Conservation (phyloP, 73 alveolate genomes). For the Uronychia setigera region DNA sequence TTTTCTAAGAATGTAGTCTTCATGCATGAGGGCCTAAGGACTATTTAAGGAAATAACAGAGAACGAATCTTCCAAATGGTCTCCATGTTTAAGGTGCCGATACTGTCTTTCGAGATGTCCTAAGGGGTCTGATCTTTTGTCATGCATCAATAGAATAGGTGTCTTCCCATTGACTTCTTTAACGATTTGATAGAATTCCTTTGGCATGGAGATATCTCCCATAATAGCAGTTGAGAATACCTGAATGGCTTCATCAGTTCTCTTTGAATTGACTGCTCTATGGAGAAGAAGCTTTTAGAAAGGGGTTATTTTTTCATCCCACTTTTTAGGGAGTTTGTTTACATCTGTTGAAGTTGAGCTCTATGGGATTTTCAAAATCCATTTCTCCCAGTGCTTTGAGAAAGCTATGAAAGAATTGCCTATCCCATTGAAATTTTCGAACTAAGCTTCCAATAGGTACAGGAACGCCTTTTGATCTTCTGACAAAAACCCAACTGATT, state of each 20-base stretch:
- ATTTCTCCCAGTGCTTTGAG: slow-evolving; percentile 67
- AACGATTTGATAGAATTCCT: background rate
- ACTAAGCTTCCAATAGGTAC: slow-evolving; percentile 64
- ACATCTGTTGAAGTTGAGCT: slow-evolving; percentile 76
- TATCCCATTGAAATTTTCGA: slow-evolving; percentile 83
- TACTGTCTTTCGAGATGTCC: slow-evolving; percentile 72
- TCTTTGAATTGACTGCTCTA: slow-evolving; percentile 93
- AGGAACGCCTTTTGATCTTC: slow-evolving; percentile 62
- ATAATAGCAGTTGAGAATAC: slow-evolving; percentile 79
- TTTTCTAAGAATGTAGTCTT: slow-evolving; percentile 70
- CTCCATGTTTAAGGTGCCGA: slow-evolving; percentile 57
- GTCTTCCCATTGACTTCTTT: slow-evolving; percentile 87
- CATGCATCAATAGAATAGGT: slow-evolving; percentile 84
- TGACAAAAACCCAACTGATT: slow-evolving; percentile 78
- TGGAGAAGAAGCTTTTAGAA: slow-evolving; percentile 86
- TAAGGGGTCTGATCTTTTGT: slow-evolving; percentile 87
- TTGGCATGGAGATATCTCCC: slow-evolving; percentile 88
- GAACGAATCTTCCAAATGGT: slow-evolving; percentile 53
- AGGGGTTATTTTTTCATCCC: slow-evolving; percentile 69
- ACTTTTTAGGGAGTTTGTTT: slow-evolving; percentile 76
- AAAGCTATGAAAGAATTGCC: slow-evolving; percentile 57
- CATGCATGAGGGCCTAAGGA: slow-evolving; percentile 75
- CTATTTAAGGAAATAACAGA: slow-evolving; percentile 60
- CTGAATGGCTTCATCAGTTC: slow-evolving; percentile 83
- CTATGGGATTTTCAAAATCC: slow-evolving; percentile 61